Conservation (phyloP, 805 yeast genomes). For the Ogataea trehaloabstinens region DNA sequence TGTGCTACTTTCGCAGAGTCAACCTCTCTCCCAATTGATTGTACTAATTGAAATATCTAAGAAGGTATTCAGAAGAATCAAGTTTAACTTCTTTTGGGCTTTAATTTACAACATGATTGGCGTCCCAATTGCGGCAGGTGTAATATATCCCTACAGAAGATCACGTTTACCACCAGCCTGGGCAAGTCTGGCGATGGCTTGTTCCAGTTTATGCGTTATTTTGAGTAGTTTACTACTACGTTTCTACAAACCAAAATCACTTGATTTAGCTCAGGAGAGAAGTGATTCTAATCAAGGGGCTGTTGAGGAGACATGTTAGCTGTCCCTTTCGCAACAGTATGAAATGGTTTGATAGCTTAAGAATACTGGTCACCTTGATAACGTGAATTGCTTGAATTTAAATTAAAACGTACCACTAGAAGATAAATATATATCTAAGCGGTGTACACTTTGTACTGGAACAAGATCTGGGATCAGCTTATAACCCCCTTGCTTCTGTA, state of each 20-base stretch:
- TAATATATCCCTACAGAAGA: conserved; percentile 52
- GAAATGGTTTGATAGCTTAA: too few relatives aligned
- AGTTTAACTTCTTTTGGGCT: conserved; percentile 61
- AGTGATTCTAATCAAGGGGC: background rate
- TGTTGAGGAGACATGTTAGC: background rate
- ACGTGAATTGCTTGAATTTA: too few relatives aligned
- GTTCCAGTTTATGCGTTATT: conserved; percentile 56
- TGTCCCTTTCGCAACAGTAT: too few relatives aligned
- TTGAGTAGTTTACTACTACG: conserved; percentile 49
- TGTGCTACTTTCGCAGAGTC: conserved; percentile 54
- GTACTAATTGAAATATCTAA: conserved; percentile 52
- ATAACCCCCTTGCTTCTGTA: conserved; percentile 24
- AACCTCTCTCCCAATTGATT: conserved; percentile 51
- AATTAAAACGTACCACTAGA: too few relatives aligned
- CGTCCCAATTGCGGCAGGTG: conserved; percentile 67
- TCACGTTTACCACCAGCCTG: conserved; percentile 60
- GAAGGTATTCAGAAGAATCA: conserved; percentile 50
- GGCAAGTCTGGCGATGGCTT: conserved; percentile 69
- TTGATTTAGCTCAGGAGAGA: background rate
- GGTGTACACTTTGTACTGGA: too few relatives aligned
- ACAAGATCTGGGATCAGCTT: too few relatives aligned
- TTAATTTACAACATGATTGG: conserved; percentile 55
- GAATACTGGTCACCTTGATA: too few relatives aligned
- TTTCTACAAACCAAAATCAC: conserved; percentile 39
- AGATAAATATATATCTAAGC: too few relatives aligned